Base-by-base conservation (phyloP, 208 protist genomes). In the Polymyxa betae region DNA sequence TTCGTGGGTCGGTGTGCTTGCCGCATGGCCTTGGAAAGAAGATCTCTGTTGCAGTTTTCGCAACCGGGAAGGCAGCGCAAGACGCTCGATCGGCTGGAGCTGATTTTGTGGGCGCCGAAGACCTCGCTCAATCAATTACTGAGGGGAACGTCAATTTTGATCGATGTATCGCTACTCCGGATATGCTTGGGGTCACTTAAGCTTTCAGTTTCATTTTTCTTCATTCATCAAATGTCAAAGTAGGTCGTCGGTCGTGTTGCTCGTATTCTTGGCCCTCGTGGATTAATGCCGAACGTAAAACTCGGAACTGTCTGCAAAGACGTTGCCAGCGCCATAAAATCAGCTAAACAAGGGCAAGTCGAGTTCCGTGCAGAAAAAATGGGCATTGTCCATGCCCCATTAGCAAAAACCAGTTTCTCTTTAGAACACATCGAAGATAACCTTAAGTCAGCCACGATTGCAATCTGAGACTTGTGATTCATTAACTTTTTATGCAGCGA, bases 251-350 rank as follows among this genome's bases (percentile, higher is more conserved):
- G 77, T 0, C 89, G 91, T 43, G 77, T 92, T 0, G 92, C 78
- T 32, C 77, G 92, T 35, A 77, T 92, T 0, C 92, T 93, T 32
- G 92, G 92, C 0, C 92, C 92, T 0, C 87, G 88, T 38, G 92
- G 92, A 0, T 82, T 93, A 44, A 93, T 93, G 92, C 92, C 92
- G 41, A 88, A 49, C n/a, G 68, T 91, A 5, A 93, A 93, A 89
- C 88, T 46, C 35, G 92, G 92, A 38, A 93, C 92, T 0, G 92
- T 93, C 24, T 29, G 54, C 0, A 88, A 32, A 0, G 92, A 93
- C 29, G 43, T 93, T 1, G 87, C 46, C 16, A 41, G 0, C 24
- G 92, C 92, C 0, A 45, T 93, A 38, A 0, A 44, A 52, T 38
- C 35, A 12, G 66, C 90, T 29, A 93, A 93, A 77, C 89, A 72